phyloP scores from a whole-genome alignment of 805 yeast genomes.

The Tetrapisispora nanseiensis region DNA sequence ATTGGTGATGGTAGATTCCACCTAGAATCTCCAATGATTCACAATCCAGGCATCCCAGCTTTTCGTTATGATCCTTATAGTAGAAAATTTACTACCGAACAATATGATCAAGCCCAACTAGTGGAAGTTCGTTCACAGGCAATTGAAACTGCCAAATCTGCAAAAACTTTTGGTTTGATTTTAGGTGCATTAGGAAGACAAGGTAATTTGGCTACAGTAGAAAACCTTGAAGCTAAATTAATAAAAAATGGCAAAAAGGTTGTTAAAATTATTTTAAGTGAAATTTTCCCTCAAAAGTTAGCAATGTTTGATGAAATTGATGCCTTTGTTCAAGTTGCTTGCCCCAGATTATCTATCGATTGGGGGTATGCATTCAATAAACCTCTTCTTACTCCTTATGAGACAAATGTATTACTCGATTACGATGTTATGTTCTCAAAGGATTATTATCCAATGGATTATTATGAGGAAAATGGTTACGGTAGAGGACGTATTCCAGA shows the following conservation, averaged over 20 bases:
- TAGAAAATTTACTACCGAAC: slow-evolving; percentile 79
- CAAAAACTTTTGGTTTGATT: slow-evolving; percentile 69
- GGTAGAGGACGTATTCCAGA: slow-evolving; percentile 75
- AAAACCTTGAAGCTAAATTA: slow-evolving; percentile 50
- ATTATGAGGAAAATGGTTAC: slow-evolving; percentile 80
- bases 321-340: slow-evolving; percentile 94
- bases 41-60: slow-evolving; percentile 87
- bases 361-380: slow-evolving; percentile 97
- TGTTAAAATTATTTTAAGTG: slow-evolving; percentile 77
- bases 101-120: slow-evolving; percentile 80
- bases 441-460: slow-evolving; percentile 87
- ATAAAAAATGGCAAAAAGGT: slow-evolving; percentile 49
- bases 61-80: slow-evolving; percentile 93
- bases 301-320: slow-evolving; percentile 90
- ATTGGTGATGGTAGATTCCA: slow-evolving; percentile 96
- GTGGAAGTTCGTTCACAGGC: slow-evolving; percentile 66
- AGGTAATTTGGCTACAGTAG: slow-evolving; percentile 74
- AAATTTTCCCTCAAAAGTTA: slow-evolving; percentile 85
- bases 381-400: slow-evolving; percentile 91
- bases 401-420: slow-evolving; percentile 81
- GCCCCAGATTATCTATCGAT: slow-evolving; percentile 91
- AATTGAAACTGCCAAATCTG: slow-evolving; percentile 45
- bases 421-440: slow-evolving; percentile 58
- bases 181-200: slow-evolving; percentile 94
- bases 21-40: slow-evolving; percentile 92